Conservation (phyloP, 2,329 filamentous ascomycete genomes). For the Cladophialophora exuberans region DNA sequence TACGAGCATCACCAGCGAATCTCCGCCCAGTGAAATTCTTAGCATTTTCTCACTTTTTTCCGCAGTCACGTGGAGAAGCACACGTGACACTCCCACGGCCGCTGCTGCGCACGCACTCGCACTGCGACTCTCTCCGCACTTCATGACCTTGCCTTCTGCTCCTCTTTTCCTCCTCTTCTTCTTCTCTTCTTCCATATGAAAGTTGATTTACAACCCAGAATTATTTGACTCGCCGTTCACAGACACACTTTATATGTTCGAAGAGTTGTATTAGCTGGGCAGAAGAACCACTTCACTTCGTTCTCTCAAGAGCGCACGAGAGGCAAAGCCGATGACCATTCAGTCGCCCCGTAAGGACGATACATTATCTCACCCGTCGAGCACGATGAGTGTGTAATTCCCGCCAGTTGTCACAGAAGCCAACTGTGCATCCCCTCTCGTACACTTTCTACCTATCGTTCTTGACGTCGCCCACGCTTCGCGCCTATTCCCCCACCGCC, state of each 20-base stretch:
- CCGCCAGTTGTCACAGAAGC: conserved; percentile 12
- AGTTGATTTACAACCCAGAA: conserved; percentile 58
- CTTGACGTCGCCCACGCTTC: too few species aligned
- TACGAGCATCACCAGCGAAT: not conserved
- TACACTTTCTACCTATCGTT: too few species aligned
- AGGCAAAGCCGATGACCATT: conserved; percentile 50
- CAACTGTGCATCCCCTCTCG: too few species aligned
- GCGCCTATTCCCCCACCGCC: not conserved
- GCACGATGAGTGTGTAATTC: conserved; percentile 29
- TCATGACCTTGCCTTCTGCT: conserved; percentile 21
- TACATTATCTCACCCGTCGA: conserved; percentile 37
- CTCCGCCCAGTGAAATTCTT: not conserved
- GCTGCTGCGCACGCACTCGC: too few species aligned
- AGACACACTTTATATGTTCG: conserved; percentile 48
- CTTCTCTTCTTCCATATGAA: conserved; percentile 52
- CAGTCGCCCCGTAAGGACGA: conserved; percentile 52
- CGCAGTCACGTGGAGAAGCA: too few species aligned
- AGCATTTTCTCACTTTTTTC: not conserved
- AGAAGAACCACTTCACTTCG: conserved; percentile 48
- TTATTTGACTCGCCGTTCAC: conserved; percentile 64
- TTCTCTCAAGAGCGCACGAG: conserved; percentile 54
- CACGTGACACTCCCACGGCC: too few species aligned
- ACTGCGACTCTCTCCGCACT: conserved; percentile 23
- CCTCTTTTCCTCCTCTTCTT: conserved; percentile 32
- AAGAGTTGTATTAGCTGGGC: conserved; percentile 62